Percentiles rank a stretch among this genome's conserved stretches.
phyloP scores from a whole-genome alignment of 805 yeast genomes.

The Saccharomyces eubayanus region DNA sequence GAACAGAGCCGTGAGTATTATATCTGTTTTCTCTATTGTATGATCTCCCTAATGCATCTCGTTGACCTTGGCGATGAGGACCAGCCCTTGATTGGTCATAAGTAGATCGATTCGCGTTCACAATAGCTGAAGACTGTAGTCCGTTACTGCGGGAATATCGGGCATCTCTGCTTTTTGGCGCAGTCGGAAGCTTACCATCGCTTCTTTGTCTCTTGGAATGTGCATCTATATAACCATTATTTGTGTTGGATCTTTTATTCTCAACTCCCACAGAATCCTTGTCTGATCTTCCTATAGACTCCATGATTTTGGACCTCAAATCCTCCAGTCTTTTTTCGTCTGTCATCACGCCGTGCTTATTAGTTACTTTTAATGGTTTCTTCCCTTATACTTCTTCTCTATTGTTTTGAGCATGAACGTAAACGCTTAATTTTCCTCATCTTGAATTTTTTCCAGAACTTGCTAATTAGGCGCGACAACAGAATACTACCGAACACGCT shows the following conservation, averaged over 20 bases:
- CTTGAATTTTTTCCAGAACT: background rate
- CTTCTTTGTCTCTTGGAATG: conserved; percentile 9
- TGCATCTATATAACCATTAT: background rate
- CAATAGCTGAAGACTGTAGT: background rate
- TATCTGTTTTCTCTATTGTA: background rate
- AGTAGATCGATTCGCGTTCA: background rate
- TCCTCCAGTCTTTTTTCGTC: conserved; percentile 17
- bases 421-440: background rate
- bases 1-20: background rate
- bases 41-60: background rate
- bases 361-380: background rate
- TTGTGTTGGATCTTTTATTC: conserved; percentile 5
- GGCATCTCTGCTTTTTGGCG: conserved; percentile 10
- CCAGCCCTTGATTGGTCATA: background rate
- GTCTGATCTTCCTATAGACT: conserved; percentile 15
- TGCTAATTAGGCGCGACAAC: background rate
- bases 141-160: background rate
- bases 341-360: background rate
- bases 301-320: conserved; percentile 22
- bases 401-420: background rate
- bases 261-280: background rate
- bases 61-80: background rate
- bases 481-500: background rate
- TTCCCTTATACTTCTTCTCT: background rate
- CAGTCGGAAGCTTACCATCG: conserved; percentile 3